Percentiles rank a stretch among this genome's conserved stretches.
phyloP scores from a whole-genome alignment of 2,329 filamentous ascomycete genomes.

The Mollisia scopiformis region DNA sequence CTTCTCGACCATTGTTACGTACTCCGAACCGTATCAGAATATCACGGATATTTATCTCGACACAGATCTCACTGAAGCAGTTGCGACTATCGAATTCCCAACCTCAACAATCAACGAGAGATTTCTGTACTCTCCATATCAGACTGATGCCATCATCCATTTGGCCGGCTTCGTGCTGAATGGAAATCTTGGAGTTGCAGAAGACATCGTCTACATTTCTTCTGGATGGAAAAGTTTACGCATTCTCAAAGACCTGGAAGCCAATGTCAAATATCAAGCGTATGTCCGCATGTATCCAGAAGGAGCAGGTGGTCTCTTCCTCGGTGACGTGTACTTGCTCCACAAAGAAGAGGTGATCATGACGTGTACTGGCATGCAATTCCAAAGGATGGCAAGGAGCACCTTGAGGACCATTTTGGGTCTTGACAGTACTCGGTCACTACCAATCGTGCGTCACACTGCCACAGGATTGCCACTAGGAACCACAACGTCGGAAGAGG shows the following conservation, averaged over 20 bases:
- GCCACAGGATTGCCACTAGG: neutral
- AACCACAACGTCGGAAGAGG: neutral
- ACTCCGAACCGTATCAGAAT: constrained; percentile 30
- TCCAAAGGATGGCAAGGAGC: neutral
- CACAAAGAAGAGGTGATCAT: neutral
- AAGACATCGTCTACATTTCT: constrained; percentile 57
- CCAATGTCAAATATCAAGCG: neutral
- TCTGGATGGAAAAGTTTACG: constrained; percentile 58
- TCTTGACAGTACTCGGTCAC: neutral
- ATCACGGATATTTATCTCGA: constrained; percentile 33
- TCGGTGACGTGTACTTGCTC: constrained; percentile 32
- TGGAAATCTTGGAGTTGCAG: constrained; percentile 54
- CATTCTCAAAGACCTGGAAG: neutral
- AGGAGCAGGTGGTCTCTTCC: neutral
- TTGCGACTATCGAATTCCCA: constrained; percentile 23
- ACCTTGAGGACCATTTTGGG: neutral
- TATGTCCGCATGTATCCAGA: neutral
- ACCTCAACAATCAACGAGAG: neutral
- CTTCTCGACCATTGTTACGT: constrained; percentile 34
- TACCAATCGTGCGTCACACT: neutral
- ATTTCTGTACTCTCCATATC: constrained; percentile 57
- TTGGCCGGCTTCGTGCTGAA: constrained; percentile 62
- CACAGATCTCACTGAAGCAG: constrained; percentile 30
- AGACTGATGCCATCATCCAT: constrained; percentile 59
- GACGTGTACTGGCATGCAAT: neutral